Conservation (phyloP, 179 eudicot species). For the Sideroxylon spinosum region DNA sequence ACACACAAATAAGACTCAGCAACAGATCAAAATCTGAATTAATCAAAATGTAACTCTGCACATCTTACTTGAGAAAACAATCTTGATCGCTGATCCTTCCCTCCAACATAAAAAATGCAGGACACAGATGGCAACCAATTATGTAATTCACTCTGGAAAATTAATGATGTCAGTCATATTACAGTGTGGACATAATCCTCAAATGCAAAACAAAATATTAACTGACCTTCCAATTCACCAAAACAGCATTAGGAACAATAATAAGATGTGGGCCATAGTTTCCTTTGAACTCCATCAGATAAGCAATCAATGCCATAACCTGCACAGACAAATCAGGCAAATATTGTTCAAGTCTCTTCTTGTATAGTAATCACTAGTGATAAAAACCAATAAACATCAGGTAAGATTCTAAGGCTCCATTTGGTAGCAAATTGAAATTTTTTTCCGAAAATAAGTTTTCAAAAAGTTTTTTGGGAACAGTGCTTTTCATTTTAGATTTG, state of each 20-base stretch:
- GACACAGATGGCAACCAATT: slow-evolving; percentile 90
- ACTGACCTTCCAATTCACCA: slow-evolving; percentile 97
- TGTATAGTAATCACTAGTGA: too few species aligned
- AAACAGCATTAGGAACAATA: slow-evolving; percentile 97
- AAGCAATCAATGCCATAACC: slow-evolving; percentile 99
- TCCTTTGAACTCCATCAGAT: slow-evolving; percentile 96
- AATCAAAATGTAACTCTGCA: neutral
- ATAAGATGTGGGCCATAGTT: slow-evolving; percentile 98
- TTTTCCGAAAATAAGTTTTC: too few species aligned
- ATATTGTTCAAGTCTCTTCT: neutral
- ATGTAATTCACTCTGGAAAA: slow-evolving; percentile 84
- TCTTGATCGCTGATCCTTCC: slow-evolving; percentile 78
- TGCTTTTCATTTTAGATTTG: too few species aligned
- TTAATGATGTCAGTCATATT: slow-evolving; percentile 14
- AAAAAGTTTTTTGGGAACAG: too few species aligned
- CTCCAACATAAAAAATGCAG: slow-evolving; percentile 91
- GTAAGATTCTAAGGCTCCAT: too few species aligned
- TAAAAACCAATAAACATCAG: too few species aligned
- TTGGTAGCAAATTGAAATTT: too few species aligned
- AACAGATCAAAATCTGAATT: too few species aligned
- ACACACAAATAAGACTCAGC: neutral
- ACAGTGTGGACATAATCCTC: slow-evolving; percentile 14
- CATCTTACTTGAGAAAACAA: slow-evolving; percentile 82
- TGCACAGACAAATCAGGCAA: slow-evolving; percentile 25
- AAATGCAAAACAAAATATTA: slow-evolving; percentile 8